Evolutionary conservation across 805 yeast species (phyloP).

Genomic region (Lipomyces lipofer): DNA sequence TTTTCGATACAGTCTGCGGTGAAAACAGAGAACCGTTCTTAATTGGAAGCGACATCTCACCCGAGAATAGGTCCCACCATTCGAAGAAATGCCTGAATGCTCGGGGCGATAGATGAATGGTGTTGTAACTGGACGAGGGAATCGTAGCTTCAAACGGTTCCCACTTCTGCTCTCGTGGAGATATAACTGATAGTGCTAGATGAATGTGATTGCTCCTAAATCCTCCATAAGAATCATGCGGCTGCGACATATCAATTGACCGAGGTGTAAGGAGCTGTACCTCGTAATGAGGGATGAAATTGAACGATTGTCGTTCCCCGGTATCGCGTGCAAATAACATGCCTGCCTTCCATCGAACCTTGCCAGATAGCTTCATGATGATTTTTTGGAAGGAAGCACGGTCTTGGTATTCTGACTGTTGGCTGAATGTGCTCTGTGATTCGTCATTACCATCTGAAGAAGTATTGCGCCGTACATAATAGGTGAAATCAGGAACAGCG

Average conservation of each 20-base stretch:
- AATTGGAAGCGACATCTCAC: constrained; percentile 75
- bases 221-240: constrained; percentile 77
- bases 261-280: constrained; percentile 60
- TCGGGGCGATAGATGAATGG: constrained; percentile 74
- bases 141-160: constrained; percentile 15
- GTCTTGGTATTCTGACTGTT: constrained; percentile 31
- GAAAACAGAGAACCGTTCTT: constrained; percentile 70
- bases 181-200: constrained; percentile 58
- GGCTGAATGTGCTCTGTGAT: constrained; percentile 23
- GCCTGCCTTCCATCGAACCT: constrained; percentile 78
- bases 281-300: constrained; percentile 63
- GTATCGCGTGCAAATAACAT: constrained; percentile 67
- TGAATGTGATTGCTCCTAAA: constrained; percentile 84
- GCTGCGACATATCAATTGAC: constrained; percentile 46
- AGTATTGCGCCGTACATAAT: constrained; percentile 47
- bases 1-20: constrained; percentile 49
- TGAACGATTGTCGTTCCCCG: constrained; percentile 46
- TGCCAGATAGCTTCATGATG: constrained; percentile 62
- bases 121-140: constrained; percentile 49
- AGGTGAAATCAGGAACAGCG: constrained; percentile 66
- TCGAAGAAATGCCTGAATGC: constrained; percentile 64
- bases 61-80: constrained; percentile 89
- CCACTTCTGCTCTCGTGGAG: constrained; percentile 40
- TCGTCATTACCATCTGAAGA: constrained; percentile 28
- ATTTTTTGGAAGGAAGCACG: constrained; percentile 44